A percentile compares a stretch with the other conserved stretches of the same genome.
These are phyloP conservation scores for Epichloe uncinata DNA, from an alignment of 2,329 filamentous ascomycete species.

Conservation along the genomic window DNA sequence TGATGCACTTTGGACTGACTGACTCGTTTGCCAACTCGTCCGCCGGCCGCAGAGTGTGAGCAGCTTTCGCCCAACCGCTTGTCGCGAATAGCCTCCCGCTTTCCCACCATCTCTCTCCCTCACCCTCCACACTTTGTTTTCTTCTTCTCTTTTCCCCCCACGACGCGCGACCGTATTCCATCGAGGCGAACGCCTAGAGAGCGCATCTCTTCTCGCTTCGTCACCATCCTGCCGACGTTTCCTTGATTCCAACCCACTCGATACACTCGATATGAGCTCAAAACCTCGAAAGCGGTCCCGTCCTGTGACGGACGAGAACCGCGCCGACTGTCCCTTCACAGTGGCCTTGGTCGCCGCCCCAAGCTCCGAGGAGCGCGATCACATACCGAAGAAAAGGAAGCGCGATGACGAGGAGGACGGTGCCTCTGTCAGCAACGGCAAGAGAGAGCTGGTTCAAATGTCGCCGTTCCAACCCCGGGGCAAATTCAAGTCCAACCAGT, in stretches of 20 bases:
- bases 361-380: conserved; percentile 22
- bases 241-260: conserved; percentile 1
- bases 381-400: conserved; percentile 34
- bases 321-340: conserved; percentile 43
- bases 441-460: conserved; percentile 34
- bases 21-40: no score
- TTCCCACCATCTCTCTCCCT: conserved; percentile 2
- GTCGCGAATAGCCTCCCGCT: conserved; percentile 7
- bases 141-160: background rate
- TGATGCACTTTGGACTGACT: background rate
- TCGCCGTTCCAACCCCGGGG: conserved; percentile 42
- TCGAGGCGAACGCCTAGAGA: conserved; percentile 2
- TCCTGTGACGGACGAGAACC: conserved; percentile 33
- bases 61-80: conserved; percentile 1
- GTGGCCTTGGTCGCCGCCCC: conserved; percentile 21
- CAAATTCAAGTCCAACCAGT: conserved; percentile 39
- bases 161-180: background rate
- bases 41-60: no score
- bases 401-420: conserved; percentile 31
- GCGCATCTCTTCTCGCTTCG: conserved; percentile 1
- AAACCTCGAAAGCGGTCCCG: conserved; percentile 38
- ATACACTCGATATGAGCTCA: conserved; percentile 13
- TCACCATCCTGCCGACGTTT: conserved; percentile 2
- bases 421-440: conserved; percentile 16
- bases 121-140: background rate